A percentile compares a stretch with the other conserved stretches of the same genome.
phyloP scores from a whole-genome alignment of 164 flowering plant species.

The Umbellularia californica region DNA sequence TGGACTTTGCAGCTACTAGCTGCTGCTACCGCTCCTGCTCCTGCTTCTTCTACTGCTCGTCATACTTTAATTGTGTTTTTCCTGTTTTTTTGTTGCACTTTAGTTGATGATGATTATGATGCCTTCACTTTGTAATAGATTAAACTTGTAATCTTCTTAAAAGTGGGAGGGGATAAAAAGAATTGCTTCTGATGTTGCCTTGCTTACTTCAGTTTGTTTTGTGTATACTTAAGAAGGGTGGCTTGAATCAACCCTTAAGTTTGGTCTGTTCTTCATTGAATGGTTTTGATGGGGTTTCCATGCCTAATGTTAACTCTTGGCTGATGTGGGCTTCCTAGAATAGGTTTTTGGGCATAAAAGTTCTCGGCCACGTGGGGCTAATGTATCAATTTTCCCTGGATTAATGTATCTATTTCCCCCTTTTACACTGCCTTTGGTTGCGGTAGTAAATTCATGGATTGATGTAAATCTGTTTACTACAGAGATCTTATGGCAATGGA shows the following conservation, averaged over 20 bases:
- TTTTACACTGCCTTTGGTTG: background rate
- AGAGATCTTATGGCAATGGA: slow-evolving; percentile 42
- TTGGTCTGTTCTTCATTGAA: background rate
- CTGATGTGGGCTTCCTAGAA: background rate
- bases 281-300: background rate
- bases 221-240: too few relatives aligned
- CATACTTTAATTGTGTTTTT: background rate
- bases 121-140: too few relatives aligned
- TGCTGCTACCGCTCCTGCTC: background rate
- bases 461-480: background rate
- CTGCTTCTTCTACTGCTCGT: background rate
- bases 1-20: background rate
- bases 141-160: too few relatives aligned
- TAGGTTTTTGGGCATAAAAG: background rate
- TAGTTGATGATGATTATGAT: too few relatives aligned
- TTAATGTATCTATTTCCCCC: background rate
- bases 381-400: background rate
- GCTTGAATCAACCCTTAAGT: too few relatives aligned
- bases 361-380: background rate
- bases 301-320: background rate
- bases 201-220: too few relatives aligned
- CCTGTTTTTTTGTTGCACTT: background rate
- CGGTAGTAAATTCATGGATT: background rate
- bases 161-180: too few relatives aligned
- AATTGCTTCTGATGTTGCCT: too few relatives aligned